A percentile compares a stretch with the other conserved stretches of the same genome.
Conservation (phyloP, 352 stramenopile genomes). For the Phytophthora pistaciae region DNA sequence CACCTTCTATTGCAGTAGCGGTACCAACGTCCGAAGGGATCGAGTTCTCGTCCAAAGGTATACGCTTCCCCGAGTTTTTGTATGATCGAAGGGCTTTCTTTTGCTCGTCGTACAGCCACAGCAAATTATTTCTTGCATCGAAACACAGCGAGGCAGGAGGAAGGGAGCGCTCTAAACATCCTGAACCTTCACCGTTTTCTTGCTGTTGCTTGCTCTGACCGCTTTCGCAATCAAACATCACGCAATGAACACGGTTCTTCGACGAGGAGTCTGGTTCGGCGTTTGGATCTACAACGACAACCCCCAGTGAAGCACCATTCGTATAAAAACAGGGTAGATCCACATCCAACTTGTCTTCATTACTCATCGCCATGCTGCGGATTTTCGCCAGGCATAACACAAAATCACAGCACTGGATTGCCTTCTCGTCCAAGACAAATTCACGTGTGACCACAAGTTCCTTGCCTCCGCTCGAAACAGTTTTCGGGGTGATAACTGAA, state of each 20-base stretch:
- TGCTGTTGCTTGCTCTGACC: slow-evolving; percentile 22
- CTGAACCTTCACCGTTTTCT: slow-evolving; percentile 1
- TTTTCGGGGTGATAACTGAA: slow-evolving; percentile 43
- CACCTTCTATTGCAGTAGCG: background rate
- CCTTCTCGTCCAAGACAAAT: slow-evolving; percentile 53
- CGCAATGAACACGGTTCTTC: slow-evolving; percentile 40
- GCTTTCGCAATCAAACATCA: slow-evolving; percentile 63
- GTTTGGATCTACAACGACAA: slow-evolving; percentile 26
- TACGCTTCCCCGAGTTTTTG: slow-evolving; percentile 52
- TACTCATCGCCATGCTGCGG: slow-evolving; percentile 10
- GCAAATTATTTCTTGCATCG: slow-evolving; percentile 56
- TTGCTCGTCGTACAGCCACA: slow-evolving; percentile 48
- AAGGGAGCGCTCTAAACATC: slow-evolving; percentile 17
- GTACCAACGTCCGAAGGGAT: slow-evolving; percentile 20
- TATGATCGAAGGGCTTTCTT: slow-evolving; percentile 46
- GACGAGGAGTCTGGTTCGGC: slow-evolving; percentile 3
- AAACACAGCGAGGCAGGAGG: slow-evolving; percentile 50
- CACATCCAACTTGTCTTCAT: slow-evolving; percentile 8
- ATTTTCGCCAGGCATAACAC: slow-evolving; percentile 13
- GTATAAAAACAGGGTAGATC: slow-evolving; percentile 43
- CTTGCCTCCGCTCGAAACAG: slow-evolving; percentile 7
- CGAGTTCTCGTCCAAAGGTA: slow-evolving; percentile 46
- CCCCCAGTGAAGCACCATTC: slow-evolving; percentile 33
- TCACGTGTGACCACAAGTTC: slow-evolving; percentile 29
- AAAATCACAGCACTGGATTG: slow-evolving; percentile 25